Evolutionary conservation across 169 alveolate genomes (phyloP).

Genomic region (Babesia bigemina): DNA sequence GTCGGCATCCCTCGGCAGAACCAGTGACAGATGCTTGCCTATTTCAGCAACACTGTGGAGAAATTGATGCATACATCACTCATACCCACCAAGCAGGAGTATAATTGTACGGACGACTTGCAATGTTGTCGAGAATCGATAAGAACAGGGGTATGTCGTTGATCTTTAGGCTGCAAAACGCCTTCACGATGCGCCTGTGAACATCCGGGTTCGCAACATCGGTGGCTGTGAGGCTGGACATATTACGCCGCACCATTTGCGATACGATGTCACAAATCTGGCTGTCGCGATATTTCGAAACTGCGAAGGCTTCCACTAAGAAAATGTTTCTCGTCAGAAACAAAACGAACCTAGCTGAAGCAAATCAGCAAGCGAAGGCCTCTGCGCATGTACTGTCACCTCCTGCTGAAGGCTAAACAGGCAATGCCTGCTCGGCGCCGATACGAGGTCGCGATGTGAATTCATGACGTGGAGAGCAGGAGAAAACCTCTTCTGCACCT

Average conservation of each 20-base stretch:
- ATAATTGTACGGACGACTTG: constrained; percentile 37
- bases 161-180: constrained; percentile 66
- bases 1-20: constrained; percentile 37
- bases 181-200: constrained; percentile 38
- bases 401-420: constrained; percentile 1
- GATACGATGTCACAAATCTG: constrained; percentile 61
- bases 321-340: constrained; percentile 11
- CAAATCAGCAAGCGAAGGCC: constrained; percentile 49
- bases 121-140: constrained; percentile 26
- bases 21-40: constrained; percentile 19
- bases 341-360: constrained; percentile 53
- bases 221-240: not conserved
- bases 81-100: constrained; percentile 49
- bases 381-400: constrained; percentile 13
- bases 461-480: not conserved
- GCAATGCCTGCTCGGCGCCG: constrained; percentile 24
- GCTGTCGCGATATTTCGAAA: constrained; percentile 65
- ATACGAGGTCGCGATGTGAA: not conserved
- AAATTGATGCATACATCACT: not conserved
- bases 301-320: constrained; percentile 67
- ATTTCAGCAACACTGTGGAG: constrained; percentile 36
- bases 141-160: constrained; percentile 71
- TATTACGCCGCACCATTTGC: constrained; percentile 7
- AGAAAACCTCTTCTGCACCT: constrained; percentile 37
- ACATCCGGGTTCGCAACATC: constrained; percentile 47